These are phyloP conservation scores for Laguncularia racemosa DNA, from an alignment of 345 rosid genomes.

Conservation along the genomic window DNA sequence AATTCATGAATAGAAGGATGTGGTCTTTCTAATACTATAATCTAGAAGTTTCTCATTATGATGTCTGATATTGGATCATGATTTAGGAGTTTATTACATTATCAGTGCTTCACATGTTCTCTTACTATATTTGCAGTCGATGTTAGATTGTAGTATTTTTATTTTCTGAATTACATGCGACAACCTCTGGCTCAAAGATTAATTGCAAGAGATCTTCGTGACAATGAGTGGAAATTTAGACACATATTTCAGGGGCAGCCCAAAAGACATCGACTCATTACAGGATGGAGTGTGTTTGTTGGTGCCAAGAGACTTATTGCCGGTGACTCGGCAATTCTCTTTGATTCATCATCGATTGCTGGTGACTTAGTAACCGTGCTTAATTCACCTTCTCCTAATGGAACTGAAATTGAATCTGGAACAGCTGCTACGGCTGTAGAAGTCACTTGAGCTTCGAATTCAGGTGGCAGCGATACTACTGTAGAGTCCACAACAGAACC, in stretches of 20 bases:
- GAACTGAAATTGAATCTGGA: neutral
- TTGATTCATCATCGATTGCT: constrained; percentile 15
- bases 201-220: constrained; percentile 44
- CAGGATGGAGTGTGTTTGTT: constrained; percentile 53
- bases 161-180: constrained; percentile 22
- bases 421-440: constrained; percentile 2
- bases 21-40: no score
- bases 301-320: constrained; percentile 50
- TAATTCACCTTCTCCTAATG: neutral
- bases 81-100: no score
- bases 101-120: no score
- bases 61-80: no score
- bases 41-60: no score
- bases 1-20: no score
- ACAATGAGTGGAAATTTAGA: constrained; percentile 43
- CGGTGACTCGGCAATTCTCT: constrained; percentile 30
- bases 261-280: constrained; percentile 47
- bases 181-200: constrained; percentile 40
- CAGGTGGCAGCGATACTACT: neutral
- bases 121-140: no score
- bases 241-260: constrained; percentile 51
- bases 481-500: constrained; percentile 9
- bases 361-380: neutral
- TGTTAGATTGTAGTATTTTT: no score
- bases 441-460: constrained; percentile 5